Percentiles rank a stretch among this genome's conserved stretches.
These are phyloP conservation scores for Citrus trifoliata DNA, from an alignment of 345 rosid genomes.

Conservation along the genomic window DNA sequence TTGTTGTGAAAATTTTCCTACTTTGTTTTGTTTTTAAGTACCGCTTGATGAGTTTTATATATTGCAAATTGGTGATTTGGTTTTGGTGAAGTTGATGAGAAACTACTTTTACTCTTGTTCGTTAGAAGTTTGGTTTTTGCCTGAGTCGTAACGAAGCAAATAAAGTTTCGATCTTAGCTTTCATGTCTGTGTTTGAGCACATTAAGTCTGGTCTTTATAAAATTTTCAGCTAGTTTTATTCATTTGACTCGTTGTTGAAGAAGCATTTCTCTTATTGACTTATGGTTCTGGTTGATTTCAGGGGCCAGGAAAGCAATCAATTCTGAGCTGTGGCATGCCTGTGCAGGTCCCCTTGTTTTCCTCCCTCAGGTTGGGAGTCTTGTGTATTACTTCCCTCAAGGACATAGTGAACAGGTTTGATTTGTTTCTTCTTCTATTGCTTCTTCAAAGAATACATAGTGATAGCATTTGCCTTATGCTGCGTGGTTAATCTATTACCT, in stretches of 20 bases:
- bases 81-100: background rate
- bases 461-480: background rate
- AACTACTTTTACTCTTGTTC: background rate
- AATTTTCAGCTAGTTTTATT: background rate
- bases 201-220: background rate
- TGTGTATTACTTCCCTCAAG: slow-evolving; percentile 95
- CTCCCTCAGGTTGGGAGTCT: slow-evolving; percentile 96
- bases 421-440: slow-evolving; percentile 13
- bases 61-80: background rate
- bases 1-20: slow-evolving; percentile 14
- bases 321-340: slow-evolving; percentile 97
- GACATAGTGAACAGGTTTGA: slow-evolving; percentile 97
- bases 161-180: slow-evolving; percentile 9
- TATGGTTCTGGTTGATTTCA: slow-evolving; percentile 28
- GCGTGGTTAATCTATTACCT: background rate
- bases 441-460: background rate
- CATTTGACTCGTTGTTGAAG: background rate
- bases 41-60: background rate
- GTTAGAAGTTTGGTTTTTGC: background rate
- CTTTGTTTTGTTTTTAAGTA: background rate
- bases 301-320: slow-evolving; percentile 68
- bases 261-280: background rate
- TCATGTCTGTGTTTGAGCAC: background rate
- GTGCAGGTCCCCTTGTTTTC: slow-evolving; percentile 96
- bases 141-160: slow-evolving; percentile 1